Conservation (phyloP, 106 monocot genomes). For the Allium fistulosum region DNA sequence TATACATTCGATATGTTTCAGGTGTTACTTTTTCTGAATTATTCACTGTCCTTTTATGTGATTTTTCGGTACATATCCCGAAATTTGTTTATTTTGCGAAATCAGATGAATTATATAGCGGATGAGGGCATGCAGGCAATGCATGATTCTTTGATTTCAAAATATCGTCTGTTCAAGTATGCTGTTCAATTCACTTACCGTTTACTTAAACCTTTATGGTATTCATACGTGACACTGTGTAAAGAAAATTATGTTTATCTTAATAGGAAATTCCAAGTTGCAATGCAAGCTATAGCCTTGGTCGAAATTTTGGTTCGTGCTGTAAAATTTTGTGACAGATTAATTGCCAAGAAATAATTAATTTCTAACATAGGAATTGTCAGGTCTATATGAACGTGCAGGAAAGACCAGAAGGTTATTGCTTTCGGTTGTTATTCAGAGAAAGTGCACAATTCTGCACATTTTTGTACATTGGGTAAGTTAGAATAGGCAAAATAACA, state of each 20-base stretch:
- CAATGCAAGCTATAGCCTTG: slow-evolving; percentile 76
- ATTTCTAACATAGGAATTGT: background rate
- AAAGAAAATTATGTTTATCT: background rate
- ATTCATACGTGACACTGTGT: background rate
- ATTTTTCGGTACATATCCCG: slow-evolving; percentile 63
- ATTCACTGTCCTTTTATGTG: slow-evolving; percentile 52
- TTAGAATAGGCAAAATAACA: background rate
- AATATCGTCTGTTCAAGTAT: slow-evolving; percentile 90
- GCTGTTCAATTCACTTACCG: background rate
- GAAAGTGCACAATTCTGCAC: slow-evolving; percentile 88
- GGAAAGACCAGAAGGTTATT: slow-evolving; percentile 53
- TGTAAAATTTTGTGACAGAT: background rate
- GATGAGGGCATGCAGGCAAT: slow-evolving; percentile 46
- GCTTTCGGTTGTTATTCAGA: slow-evolving; percentile 62
- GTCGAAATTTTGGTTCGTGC: slow-evolving; percentile 54
- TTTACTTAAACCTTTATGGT: too few species aligned
- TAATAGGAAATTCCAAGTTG: slow-evolving; percentile 75
- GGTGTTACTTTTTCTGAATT: slow-evolving; percentile 60
- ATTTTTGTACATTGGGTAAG: slow-evolving; percentile 91
- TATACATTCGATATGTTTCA: slow-evolving; percentile 7
- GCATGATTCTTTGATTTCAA: slow-evolving; percentile 47
- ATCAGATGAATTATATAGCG: slow-evolving; percentile 52
- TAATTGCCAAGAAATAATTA: background rate
- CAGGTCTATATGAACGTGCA: slow-evolving; percentile 35
- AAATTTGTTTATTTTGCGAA: slow-evolving; percentile 54